phyloP scores from a whole-genome alignment of 139 green algal species.

The Micractinium conductrix region DNA sequence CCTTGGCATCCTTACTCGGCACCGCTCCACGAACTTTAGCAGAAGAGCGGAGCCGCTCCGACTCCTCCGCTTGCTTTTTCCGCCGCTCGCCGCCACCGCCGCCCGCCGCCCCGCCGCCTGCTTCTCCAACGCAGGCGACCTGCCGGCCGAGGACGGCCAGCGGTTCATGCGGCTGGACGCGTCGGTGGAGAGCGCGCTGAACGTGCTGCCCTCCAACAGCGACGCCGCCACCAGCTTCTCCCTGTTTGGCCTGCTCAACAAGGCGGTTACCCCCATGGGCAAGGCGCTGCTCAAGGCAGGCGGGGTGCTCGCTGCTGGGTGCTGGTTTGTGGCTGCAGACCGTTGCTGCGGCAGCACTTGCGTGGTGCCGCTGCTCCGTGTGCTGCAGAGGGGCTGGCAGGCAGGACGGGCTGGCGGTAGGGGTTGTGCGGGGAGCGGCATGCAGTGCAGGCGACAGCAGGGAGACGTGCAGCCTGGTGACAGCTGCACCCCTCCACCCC shows the following conservation, averaged over 20 bases:
- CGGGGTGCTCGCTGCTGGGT: too few species aligned
- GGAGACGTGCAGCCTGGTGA: too few species aligned
- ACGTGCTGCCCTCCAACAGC: slow-evolving; percentile 78
- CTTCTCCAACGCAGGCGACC: not conserved
- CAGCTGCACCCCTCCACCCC: too few species aligned
- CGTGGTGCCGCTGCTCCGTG: too few species aligned
- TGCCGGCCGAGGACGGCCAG: not conserved
- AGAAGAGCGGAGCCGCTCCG: not conserved
- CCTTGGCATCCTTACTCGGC: not conserved
- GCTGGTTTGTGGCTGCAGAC: not conserved
- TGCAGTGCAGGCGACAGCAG: too few species aligned
- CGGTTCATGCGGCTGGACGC: slow-evolving; percentile 38
- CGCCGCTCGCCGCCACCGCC: not conserved
- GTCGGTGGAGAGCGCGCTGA: slow-evolving; percentile 80
- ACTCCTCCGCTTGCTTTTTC: not conserved
- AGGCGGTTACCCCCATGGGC: slow-evolving; percentile 91
- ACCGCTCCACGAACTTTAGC: too few species aligned
- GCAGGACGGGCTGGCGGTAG: too few species aligned
- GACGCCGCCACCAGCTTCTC: slow-evolving; percentile 82
- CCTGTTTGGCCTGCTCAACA: slow-evolving; percentile 92
- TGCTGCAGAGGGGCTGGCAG: too few species aligned
- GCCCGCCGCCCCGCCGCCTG: not conserved
- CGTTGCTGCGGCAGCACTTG: too few species aligned
- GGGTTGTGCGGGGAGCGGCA: too few species aligned
- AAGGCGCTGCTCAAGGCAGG: slow-evolving; percentile 90